Conservation (phyloP, 2,329 filamentous ascomycete genomes). For the Macrophomina phaseolina region DNA sequence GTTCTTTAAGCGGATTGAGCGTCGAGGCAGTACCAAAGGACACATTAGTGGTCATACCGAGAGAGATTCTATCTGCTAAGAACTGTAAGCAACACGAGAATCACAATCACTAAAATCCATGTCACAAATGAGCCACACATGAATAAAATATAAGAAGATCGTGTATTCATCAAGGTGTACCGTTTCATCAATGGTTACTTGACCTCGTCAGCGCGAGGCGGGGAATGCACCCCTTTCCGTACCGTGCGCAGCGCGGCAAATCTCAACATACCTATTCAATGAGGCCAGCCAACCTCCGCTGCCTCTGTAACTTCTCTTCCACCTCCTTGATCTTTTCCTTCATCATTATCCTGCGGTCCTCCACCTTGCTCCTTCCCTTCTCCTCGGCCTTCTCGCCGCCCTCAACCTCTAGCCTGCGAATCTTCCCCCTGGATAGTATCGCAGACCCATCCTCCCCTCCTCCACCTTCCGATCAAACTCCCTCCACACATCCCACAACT, state of each 20-base stretch:
- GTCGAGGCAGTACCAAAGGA: no score
- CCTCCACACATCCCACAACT: not conserved
- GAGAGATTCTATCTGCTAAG: no score
- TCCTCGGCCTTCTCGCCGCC: not conserved
- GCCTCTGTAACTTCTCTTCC: not conserved
- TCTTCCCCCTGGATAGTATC: not conserved
- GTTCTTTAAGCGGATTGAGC: no score
- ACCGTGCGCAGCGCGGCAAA: not conserved
- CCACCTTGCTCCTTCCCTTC: not conserved
- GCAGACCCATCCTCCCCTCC: not conserved
- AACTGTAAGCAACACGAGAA: no score
- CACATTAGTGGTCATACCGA: no score
- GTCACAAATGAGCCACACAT: no score
- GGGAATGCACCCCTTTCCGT: constrained; percentile 3
- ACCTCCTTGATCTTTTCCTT: not conserved
- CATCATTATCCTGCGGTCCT: not conserved
- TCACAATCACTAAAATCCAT: no score
- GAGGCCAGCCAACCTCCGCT: not conserved
- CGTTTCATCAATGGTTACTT: not conserved
- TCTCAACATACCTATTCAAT: not conserved
- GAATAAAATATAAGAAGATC: no score
- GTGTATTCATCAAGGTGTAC: no score
- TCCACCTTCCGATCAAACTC: not conserved
- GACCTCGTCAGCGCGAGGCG: constrained; percentile 2
- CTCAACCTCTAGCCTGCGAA: not conserved